Percentiles rank a stretch among this genome's conserved stretches.
These are phyloP conservation scores for Pulveroboletus sp. DNA, from an alignment of 1,284 basidiomycete species.

Conservation along the genomic window DNA sequence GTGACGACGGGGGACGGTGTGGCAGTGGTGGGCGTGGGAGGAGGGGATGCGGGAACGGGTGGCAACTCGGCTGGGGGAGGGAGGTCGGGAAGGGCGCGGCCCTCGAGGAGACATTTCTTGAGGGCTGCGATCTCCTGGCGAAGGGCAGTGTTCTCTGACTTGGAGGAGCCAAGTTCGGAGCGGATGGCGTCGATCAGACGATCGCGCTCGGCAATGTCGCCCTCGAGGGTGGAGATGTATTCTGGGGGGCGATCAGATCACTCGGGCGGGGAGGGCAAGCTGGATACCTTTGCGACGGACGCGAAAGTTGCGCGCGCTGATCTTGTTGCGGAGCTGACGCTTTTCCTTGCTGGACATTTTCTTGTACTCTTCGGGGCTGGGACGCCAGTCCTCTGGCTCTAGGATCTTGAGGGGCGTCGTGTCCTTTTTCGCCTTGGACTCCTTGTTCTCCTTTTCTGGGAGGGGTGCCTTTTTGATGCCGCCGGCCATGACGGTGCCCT, in stretches of 20 bases:
- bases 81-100: constrained; percentile 43
- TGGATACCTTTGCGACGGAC: constrained; percentile 83
- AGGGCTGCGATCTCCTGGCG: constrained; percentile 82
- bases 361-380: constrained; percentile 90
- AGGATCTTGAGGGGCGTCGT: constrained; percentile 26
- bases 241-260: constrained; percentile 47
- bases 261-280: constrained; percentile 1
- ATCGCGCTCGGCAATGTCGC: constrained; percentile 92
- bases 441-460: constrained; percentile 41
- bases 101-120: constrained; percentile 78
- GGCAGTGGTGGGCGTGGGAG: constrained; percentile 30
- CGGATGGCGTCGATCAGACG: constrained; percentile 86
- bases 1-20: constrained; percentile 47
- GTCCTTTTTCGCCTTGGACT: constrained; percentile 20
- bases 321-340: constrained; percentile 95
- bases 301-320: constrained; percentile 92
- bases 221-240: constrained; percentile 92
- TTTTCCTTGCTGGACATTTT: constrained; percentile 97
- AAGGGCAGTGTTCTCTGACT: constrained; percentile 83
- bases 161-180: constrained; percentile 77
- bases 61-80: constrained; percentile 50
- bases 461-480: constrained; percentile 59
- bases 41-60: constrained; percentile 40
- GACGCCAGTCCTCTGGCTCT: constrained; percentile 73
- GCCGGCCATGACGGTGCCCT: constrained; percentile 71